Conservation (phyloP, 306 rosid genomes). For the Malus orientalis region DNA sequence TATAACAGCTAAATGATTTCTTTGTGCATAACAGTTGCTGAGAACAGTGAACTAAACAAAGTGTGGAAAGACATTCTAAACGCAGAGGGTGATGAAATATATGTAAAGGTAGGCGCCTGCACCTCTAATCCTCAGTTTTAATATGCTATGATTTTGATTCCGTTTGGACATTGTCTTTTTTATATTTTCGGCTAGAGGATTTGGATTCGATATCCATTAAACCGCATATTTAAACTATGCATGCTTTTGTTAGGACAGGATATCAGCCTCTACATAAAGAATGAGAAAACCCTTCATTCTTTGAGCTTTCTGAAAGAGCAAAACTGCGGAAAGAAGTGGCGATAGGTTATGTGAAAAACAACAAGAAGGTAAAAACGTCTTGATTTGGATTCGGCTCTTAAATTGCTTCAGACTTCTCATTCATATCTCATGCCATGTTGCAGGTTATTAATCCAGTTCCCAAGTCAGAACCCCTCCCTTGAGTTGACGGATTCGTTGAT, state of each 20-base stretch:
- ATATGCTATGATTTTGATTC: neutral
- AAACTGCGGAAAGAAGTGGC: slow-evolving; percentile 80
- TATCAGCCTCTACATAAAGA: slow-evolving; percentile 68
- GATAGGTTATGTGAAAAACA: slow-evolving; percentile 79
- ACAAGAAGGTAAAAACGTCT: slow-evolving; percentile 48
- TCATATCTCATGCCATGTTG: slow-evolving; percentile 21
- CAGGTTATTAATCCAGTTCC: slow-evolving; percentile 87
- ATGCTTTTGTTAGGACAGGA: slow-evolving; percentile 37
- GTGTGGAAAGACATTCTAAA: slow-evolving; percentile 91
- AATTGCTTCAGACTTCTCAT: slow-evolving; percentile 7
- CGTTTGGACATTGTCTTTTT: neutral
- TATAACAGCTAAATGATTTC: slow-evolving; percentile 3
- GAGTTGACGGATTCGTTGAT: slow-evolving; percentile 68
- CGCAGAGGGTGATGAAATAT: slow-evolving; percentile 95
- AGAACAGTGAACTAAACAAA: slow-evolving; percentile 71
- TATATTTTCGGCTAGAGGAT: neutral
- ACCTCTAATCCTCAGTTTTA: neutral
- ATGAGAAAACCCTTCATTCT: slow-evolving; percentile 81
- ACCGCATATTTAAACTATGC: slow-evolving; percentile 1
- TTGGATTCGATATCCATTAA: neutral
- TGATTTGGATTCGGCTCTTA: slow-evolving; percentile 8
- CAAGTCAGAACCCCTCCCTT: slow-evolving; percentile 73
- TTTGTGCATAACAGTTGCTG: slow-evolving; percentile 57
- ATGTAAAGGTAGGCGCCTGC: slow-evolving; percentile 58
- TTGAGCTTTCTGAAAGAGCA: slow-evolving; percentile 80